Conservation (phyloP, 768 basidiomycete genomes). For the Daedaleopsis nitida region DNA sequence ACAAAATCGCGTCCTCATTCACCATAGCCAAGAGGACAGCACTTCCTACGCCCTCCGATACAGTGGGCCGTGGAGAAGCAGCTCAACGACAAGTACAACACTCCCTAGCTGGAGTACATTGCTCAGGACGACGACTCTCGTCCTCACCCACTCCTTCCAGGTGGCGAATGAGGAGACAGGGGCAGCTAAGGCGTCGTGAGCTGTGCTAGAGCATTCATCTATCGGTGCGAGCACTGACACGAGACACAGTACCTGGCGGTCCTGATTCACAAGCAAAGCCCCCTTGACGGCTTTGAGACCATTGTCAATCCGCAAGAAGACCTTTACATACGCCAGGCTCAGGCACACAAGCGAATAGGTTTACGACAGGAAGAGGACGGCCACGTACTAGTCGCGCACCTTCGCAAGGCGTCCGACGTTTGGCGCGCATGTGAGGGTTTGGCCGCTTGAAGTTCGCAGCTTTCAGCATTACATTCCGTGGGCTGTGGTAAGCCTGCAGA, state of each 20-base stretch:
- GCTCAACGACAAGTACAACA: constrained; percentile 40
- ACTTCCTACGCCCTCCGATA: constrained; percentile 38
- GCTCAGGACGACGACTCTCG: constrained; percentile 40
- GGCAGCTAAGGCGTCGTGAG: constrained; percentile 42
- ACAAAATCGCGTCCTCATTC: constrained; percentile 48
- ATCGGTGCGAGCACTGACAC: no score
- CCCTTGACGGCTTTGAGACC: constrained; percentile 50
- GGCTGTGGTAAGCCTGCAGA: no score
- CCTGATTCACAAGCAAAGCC: constrained; percentile 50
- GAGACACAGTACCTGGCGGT: constrained; percentile 45
- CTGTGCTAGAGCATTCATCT: background rate
- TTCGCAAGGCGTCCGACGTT: no score
- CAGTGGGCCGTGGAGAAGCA: constrained; percentile 38
- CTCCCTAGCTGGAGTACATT: constrained; percentile 42
- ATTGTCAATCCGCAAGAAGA: constrained; percentile 59
- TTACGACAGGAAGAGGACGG: no score
- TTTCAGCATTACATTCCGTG: no score
- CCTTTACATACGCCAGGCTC: no score
- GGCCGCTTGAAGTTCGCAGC: no score
- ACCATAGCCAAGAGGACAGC: constrained; percentile 34
- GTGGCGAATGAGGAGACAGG: constrained; percentile 42
- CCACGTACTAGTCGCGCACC: no score
- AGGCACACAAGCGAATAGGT: no score
- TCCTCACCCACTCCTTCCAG: constrained; percentile 46
- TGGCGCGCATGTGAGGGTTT: no score